These are phyloP conservation scores for Scheffersomyces lignicola DNA, from an alignment of 1,139 yeast genomes.

Conservation along the genomic window DNA sequence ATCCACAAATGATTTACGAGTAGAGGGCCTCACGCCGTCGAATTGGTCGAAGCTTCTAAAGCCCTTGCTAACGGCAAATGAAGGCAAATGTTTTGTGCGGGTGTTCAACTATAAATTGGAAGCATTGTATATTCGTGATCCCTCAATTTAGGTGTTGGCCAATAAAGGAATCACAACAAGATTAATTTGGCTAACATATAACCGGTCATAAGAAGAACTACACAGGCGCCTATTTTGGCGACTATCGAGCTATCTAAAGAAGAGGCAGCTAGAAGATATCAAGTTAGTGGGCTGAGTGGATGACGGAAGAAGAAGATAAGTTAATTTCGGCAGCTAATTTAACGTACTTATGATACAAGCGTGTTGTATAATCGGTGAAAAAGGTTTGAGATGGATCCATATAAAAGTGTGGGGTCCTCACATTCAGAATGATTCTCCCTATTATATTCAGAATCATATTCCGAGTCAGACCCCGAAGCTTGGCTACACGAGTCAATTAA, in stretches of 20 bases:
- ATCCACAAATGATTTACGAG: constrained; percentile 11
- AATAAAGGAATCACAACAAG: too few species aligned
- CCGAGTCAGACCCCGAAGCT: not conserved
- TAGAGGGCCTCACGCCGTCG: constrained; percentile 17
- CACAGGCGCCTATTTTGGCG: not conserved
- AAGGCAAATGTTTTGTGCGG: constrained; percentile 1
- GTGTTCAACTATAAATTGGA: constrained; percentile 1
- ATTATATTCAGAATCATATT: not conserved
- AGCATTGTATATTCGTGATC: constrained; percentile 1
- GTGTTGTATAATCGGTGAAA: constrained; percentile 1
- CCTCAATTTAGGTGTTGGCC: too few species aligned
- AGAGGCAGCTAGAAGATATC: not conserved
- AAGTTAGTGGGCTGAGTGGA: not conserved
- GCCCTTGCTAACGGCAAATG: constrained; percentile 19
- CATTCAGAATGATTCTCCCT: too few species aligned
- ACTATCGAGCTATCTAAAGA: not conserved
- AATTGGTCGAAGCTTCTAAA: constrained; percentile 33
- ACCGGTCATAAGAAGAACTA: not conserved
- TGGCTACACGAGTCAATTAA: not conserved
- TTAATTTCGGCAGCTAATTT: too few species aligned
- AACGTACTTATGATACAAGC: too few species aligned
- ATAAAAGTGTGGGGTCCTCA: too few species aligned
- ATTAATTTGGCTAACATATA: too few species aligned
- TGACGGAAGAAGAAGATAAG: too few species aligned
- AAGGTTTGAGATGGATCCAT: not conserved